Evolutionary conservation across 352 stramenopile species (phyloP), one percentile per base, ranked within the genome.

Genomic region (Hyphochytrium catenoides): DNA sequence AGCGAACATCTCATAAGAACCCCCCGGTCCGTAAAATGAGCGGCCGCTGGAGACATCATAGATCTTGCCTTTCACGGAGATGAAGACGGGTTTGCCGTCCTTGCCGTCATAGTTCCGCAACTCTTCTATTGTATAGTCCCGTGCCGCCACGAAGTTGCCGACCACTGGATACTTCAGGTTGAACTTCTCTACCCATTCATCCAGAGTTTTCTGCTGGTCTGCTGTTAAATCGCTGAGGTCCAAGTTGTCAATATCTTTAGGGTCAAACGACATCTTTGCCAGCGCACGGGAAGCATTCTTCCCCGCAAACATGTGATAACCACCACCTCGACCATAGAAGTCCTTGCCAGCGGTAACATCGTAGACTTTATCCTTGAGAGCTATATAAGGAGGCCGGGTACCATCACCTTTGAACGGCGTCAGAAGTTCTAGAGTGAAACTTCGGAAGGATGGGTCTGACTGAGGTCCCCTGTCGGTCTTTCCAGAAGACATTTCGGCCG

Each of bases 241-340:
- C 15, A 65, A 54, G 44, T 54, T 78, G 44, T 93, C 75, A 15
- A 96, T 54, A 36, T 91, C 70, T 20, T 70, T 63, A 26, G 74
- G 65, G 49, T 95, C 84, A 52, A 96, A 93, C 48, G 67, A 91
- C 71, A 95, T 94, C 50, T 93, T 94, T 31, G 84, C 84, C 37
- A 95, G 57, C 14, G 82, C 77, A 14, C 71, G 72, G 3, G 82
- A 92, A 37, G 77, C 86, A 43, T 96, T 85, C 25, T 77, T 74
- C 1, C 87, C 85, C 0, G 86, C 83, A 59, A 97, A 96, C 9
- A 88, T 46, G 62, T 91, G 76, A 56, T 97, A 96, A n/a, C 68
- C 66, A 27, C 78, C 84, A n/a, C 64, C 79, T 0, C 82, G 82
- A 11, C 88, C 88, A 50, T 97, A 97, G 53, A 94, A 94, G 46